A percentile compares a stretch with the other conserved stretches of the same genome.
phyloP scores from a whole-genome alignment of 2,329 filamentous ascomycete genomes.

The Cladobotryum mycophilum region DNA sequence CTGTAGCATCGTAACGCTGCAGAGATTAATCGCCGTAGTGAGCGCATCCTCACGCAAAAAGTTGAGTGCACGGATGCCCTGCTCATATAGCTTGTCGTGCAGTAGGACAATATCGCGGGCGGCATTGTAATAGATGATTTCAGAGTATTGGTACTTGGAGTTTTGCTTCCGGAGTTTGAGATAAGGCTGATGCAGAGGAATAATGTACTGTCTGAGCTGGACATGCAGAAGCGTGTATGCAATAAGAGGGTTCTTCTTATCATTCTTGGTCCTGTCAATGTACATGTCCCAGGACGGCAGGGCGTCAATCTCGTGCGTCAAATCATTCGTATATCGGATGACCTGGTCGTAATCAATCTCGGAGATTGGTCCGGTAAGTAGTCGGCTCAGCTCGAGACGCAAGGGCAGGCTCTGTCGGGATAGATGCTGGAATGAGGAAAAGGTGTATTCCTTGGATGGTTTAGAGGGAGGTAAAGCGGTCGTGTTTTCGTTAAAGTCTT shows the following conservation, averaged over 20 bases:
- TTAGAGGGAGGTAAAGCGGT: slow-evolving; percentile 46
- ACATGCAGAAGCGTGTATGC: slow-evolving; percentile 56
- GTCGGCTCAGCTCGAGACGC: slow-evolving; percentile 50
- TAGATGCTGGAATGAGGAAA: slow-evolving; percentile 52
- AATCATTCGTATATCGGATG: slow-evolving; percentile 54
- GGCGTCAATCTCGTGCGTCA: slow-evolving; percentile 55
- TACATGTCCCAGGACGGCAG: slow-evolving; percentile 49
- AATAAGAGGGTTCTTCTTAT: slow-evolving; percentile 49
- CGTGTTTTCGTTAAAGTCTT: slow-evolving; percentile 50
- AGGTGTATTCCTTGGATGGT: slow-evolving; percentile 48
- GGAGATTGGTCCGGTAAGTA: slow-evolving; percentile 48
- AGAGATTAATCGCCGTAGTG: slow-evolving; percentile 55
- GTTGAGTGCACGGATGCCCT: slow-evolving; percentile 52
- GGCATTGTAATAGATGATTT: slow-evolving; percentile 58
- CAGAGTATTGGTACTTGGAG: slow-evolving; percentile 56
- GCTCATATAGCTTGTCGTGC: slow-evolving; percentile 54
- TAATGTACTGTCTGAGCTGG: slow-evolving; percentile 56
- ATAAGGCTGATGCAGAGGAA: slow-evolving; percentile 55
- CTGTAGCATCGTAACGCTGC: slow-evolving; percentile 55
- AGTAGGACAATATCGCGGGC: slow-evolving; percentile 56
- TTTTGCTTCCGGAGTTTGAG: slow-evolving; percentile 53
- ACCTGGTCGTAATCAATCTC: slow-evolving; percentile 57
- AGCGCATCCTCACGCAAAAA: slow-evolving; percentile 55
- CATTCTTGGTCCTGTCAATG: slow-evolving; percentile 26
- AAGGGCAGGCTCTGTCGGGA: slow-evolving; percentile 50